Conservation (phyloP, 345 rosid genomes). For the Corymbia maculata region DNA sequence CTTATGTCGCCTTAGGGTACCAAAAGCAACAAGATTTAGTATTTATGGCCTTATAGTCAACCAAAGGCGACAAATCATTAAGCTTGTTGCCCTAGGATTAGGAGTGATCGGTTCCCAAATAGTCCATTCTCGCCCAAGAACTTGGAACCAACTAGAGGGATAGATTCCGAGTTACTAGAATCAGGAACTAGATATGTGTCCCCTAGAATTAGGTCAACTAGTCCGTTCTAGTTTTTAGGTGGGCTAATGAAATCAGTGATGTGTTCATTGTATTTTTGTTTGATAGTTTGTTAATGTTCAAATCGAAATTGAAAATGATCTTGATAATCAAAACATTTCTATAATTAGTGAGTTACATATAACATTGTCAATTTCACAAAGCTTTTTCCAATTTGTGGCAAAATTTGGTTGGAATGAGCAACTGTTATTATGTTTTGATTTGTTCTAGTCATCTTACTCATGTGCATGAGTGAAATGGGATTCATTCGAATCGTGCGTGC, state of each 20-base stretch:
- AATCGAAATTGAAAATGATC: background rate
- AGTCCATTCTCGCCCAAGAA: background rate
- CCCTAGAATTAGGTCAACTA: background rate
- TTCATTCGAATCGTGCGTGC: background rate
- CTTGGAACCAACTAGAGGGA: background rate
- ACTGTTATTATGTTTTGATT: background rate
- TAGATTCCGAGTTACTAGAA: background rate
- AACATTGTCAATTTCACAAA: background rate
- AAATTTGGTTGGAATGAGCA: background rate
- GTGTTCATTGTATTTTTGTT: background rate
- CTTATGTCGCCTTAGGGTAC: background rate
- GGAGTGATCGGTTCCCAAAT: fast-evolving
- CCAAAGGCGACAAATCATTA: fast-evolving
- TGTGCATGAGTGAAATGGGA: background rate
- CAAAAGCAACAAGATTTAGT: background rate
- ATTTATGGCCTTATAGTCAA: background rate
- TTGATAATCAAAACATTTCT: background rate
- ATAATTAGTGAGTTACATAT: background rate
- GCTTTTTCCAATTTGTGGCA: background rate
- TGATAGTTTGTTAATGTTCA: background rate
- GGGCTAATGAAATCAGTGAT: background rate
- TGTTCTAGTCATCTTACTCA: background rate
- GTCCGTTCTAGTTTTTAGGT: fast-evolving
- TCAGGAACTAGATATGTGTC: fast-evolving
- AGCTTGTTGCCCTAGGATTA: background rate